These are phyloP conservation scores for Aspergillus fructus DNA, from an alignment of 2,329 filamentous ascomycete genomes.

Conservation along the genomic window DNA sequence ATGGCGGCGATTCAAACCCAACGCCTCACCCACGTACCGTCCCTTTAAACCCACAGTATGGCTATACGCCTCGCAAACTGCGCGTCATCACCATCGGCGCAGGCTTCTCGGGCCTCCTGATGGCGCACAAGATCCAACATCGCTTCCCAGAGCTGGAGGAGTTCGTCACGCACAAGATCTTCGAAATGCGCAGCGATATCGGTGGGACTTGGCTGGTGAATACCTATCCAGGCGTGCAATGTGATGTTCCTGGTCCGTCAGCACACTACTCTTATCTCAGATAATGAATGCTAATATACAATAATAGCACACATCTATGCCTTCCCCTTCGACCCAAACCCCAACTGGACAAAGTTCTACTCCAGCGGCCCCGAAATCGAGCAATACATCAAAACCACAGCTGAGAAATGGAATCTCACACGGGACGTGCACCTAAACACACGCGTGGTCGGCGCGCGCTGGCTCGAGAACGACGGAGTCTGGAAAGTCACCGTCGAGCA, in stretches of 20 bases:
- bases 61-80: conserved; percentile 23
- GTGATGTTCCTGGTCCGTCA: conserved; percentile 24
- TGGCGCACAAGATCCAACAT: conserved; percentile 44
- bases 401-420: conserved; percentile 41
- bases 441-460: conserved; percentile 37
- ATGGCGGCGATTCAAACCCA: background rate
- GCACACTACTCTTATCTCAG: too few species aligned
- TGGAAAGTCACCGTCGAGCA: conserved; percentile 37
- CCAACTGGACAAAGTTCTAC: conserved; percentile 7
- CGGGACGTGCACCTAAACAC: conserved; percentile 39
- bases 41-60: conserved; percentile 17
- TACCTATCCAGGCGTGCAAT: conserved; percentile 22
- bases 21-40: conserved; percentile 5
- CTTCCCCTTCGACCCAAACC: conserved; percentile 40
- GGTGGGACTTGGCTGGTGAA: conserved; percentile 24
- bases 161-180: conserved; percentile 41
- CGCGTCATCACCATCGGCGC: conserved; percentile 23
- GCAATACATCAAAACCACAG: conserved; percentile 43
- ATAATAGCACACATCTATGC: conserved; percentile 33
- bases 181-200: conserved; percentile 38
- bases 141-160: conserved; percentile 30
- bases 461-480: conserved; percentile 37
- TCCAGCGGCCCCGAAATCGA: conserved; percentile 38
- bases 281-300: background rate
- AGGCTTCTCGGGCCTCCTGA: conserved; percentile 34